A percentile compares a stretch with the other conserved stretches of the same genome.
These are phyloP conservation scores for Parastagonospora avenae DNA, from an alignment of 2,329 filamentous ascomycete genomes.

Conservation along the genomic window DNA sequence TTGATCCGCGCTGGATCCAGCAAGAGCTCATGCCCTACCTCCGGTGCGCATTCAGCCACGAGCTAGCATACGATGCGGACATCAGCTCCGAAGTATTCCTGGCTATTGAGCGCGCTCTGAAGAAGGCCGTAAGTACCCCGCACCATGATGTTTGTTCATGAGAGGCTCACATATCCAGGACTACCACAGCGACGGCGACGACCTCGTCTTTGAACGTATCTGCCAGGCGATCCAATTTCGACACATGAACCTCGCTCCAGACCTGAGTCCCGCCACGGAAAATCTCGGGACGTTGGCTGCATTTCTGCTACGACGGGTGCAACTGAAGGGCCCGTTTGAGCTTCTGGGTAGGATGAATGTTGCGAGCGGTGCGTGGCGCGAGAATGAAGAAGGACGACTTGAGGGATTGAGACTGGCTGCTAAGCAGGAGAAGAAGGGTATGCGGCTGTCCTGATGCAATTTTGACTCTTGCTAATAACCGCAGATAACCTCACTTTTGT, in stretches of 20 bases:
- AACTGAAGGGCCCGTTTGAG: conserved; percentile 17
- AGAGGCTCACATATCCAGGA: conserved; percentile 1
- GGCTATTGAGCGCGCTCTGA: conserved; percentile 5
- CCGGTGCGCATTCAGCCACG: conserved; percentile 12
- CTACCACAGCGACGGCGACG: conserved; percentile 9
- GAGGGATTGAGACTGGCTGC: not conserved
- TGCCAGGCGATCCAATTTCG: conserved; percentile 13
- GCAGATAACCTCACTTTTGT: not conserved
- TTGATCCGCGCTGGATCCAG: conserved; percentile 11
- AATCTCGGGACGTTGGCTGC: conserved; percentile 12
- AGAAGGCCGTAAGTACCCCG: conserved; percentile 4
- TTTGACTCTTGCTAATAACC: not conserved
- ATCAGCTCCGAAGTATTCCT: conserved; percentile 3
- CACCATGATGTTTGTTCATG: not conserved
- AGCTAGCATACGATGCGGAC: conserved; percentile 4
- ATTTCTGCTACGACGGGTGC: conserved; percentile 16
- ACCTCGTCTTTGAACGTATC: conserved; percentile 18
- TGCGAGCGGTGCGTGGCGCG: conserved; percentile 10
- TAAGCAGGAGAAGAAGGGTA: conserved; percentile 1
- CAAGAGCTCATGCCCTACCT: conserved; percentile 16
- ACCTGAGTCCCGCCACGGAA: conserved; percentile 5
- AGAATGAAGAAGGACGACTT: conserved; percentile 4
- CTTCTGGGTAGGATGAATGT: conserved; percentile 8
- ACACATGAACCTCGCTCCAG: conserved; percentile 5
- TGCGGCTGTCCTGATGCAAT: not conserved